Evolutionary conservation across 225 moss, liverwort and hornwort species (phyloP).

Genomic region (Pleurozium schreberi): DNA sequence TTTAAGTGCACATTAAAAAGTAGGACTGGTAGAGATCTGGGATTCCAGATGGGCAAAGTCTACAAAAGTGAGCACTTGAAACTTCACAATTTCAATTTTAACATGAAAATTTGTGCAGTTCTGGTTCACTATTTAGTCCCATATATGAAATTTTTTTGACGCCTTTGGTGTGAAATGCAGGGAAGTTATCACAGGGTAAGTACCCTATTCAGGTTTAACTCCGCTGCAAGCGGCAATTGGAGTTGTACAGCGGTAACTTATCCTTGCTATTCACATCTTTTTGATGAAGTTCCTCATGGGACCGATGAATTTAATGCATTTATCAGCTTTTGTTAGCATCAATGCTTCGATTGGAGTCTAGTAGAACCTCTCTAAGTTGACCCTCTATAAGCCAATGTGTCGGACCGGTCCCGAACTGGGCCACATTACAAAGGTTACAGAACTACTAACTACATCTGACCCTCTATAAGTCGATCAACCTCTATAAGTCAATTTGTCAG

Average conservation of each 20-base stretch:
- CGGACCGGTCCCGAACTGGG: too few species aligned
- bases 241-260: constrained; percentile 72
- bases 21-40: background rate
- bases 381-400: too few species aligned
- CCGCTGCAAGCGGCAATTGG: constrained; percentile 88
- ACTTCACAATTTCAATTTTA: background rate
- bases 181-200: constrained; percentile 78
- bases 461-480: too few species aligned
- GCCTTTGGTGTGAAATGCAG: constrained; percentile 9
- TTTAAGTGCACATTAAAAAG: background rate
- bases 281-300: background rate
- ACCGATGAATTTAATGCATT: background rate
- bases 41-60: background rate
- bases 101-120: background rate
- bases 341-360: background rate
- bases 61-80: background rate
- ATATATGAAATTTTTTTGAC: background rate
- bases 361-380: too few species aligned
- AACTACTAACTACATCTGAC: too few species aligned
- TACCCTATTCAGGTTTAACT: constrained; percentile 70
- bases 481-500: too few species aligned
- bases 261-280: background rate
- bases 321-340: background rate
- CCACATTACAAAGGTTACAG: too few species aligned
- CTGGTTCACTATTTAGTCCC: background rate